Evolutionary conservation across 1,284 basidiomycete genomes (phyloP).

Genomic region (Meira nashicola): DNA sequence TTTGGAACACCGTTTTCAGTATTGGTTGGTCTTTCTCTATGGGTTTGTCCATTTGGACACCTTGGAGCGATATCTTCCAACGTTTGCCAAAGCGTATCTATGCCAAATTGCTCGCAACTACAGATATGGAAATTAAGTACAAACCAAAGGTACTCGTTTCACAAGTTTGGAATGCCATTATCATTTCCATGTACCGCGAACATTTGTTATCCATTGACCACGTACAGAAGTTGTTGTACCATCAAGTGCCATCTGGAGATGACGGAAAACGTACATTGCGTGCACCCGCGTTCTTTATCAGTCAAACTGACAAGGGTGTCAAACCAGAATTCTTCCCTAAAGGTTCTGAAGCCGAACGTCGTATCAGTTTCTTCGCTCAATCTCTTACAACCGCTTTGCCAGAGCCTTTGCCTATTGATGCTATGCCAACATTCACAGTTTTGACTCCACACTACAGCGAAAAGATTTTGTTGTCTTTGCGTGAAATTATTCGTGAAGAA

Average conservation of each 20-base stretch:
- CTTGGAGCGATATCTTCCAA: constrained; percentile 53
- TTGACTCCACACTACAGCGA: constrained; percentile 53
- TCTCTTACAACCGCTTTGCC: constrained; percentile 50
- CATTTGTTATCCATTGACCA: constrained; percentile 53
- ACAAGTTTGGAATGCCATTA: constrained; percentile 53
- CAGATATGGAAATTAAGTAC: constrained; percentile 54
- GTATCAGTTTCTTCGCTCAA: constrained; percentile 53
- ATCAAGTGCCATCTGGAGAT: constrained; percentile 51
- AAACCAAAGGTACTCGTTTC: constrained; percentile 53
- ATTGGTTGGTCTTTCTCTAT: constrained; percentile 52
- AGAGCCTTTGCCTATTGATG: constrained; percentile 51
- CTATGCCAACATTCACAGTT: constrained; percentile 53
- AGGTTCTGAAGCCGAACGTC: constrained; percentile 52
- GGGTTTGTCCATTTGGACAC: constrained; percentile 53
- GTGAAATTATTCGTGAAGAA: constrained; percentile 53
- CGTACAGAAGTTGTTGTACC: constrained; percentile 53
- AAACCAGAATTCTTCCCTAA: constrained; percentile 53
- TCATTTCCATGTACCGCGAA: constrained; percentile 54
- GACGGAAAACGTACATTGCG: constrained; percentile 52
- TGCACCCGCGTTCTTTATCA: constrained; percentile 53
- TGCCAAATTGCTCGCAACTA: constrained; percentile 51
- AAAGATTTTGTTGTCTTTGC: constrained; percentile 52
- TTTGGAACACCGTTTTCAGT: constrained; percentile 53
- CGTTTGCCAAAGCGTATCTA: constrained; percentile 53
- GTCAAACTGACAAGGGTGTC: constrained; percentile 49